Evolutionary conservation across 352 stramenopile species (phyloP).

Genomic region (Albugo candida): DNA sequence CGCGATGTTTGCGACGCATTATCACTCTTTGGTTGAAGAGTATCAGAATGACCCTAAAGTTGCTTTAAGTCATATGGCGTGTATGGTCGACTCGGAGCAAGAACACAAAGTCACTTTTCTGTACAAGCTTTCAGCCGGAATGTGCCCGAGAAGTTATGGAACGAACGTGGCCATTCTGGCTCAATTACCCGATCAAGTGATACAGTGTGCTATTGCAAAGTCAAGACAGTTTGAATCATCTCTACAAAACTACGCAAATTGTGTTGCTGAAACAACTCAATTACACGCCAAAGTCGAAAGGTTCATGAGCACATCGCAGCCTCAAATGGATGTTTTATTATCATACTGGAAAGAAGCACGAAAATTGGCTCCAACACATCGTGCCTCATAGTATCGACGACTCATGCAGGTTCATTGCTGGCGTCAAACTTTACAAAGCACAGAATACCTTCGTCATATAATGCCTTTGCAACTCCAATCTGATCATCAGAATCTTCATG

Average conservation of each 20-base stretch:
- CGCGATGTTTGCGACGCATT: constrained; percentile 98
- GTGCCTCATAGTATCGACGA: background rate
- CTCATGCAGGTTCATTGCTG: constrained; percentile 1
- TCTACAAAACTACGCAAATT: constrained; percentile 22
- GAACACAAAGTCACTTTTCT: constrained; percentile 96
- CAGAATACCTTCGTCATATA: constrained; percentile 62
- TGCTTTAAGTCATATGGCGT: constrained; percentile 64
- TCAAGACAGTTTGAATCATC: constrained; percentile 80
- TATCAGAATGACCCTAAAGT: constrained; percentile 40
- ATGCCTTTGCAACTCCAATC: constrained; percentile 35
- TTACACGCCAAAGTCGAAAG: constrained; percentile 12
- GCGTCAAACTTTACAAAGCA: constrained; percentile 34
- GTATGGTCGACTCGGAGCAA: constrained; percentile 56
- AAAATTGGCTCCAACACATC: background rate
- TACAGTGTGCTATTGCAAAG: constrained; percentile 80
- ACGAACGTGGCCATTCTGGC: constrained; percentile 98
- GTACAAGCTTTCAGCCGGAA: constrained; percentile 93
- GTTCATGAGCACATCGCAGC: constrained; percentile 1
- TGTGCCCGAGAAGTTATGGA: constrained; percentile 97
- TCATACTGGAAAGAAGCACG: constrained; percentile 4
- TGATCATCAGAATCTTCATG: constrained; percentile 56
- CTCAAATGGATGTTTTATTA: constrained; percentile 7
- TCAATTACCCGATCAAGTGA: constrained; percentile 88
- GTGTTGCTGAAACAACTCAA: constrained; percentile 10
- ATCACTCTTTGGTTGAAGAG: constrained; percentile 88